phyloP scores from a whole-genome alignment of 305 asterid genomes.

The Fraxinus paxiana region DNA sequence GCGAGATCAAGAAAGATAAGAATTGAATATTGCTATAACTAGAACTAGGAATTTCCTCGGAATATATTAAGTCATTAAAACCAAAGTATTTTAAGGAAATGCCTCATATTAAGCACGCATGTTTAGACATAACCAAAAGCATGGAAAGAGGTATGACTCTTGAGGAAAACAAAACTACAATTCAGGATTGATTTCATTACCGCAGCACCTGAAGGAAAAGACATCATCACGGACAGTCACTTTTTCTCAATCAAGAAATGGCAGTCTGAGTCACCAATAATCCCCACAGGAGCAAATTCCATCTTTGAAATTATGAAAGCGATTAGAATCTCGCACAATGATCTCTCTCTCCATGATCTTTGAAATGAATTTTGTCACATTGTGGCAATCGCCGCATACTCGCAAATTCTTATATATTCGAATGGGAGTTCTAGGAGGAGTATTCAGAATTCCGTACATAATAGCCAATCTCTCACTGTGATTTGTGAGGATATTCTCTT shows the following conservation, averaged over 20 bases:
- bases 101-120: background rate
- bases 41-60: background rate
- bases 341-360: constrained; percentile 31
- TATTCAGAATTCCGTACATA: constrained; percentile 36
- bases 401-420: constrained; percentile 42
- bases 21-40: background rate
- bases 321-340: constrained; percentile 31
- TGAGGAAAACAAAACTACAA: background rate
- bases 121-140: background rate
- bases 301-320: constrained; percentile 35
- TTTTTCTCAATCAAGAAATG: background rate
- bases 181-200: background rate
- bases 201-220: background rate
- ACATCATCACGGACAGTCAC: background rate
- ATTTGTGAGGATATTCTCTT: constrained; percentile 40
- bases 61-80: background rate
- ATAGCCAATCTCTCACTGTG: constrained; percentile 50
- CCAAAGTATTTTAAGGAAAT: background rate
- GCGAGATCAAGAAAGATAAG: background rate
- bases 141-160: background rate
- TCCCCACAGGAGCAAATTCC: constrained; percentile 36
- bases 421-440: constrained; percentile 31
- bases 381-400: constrained; percentile 25
- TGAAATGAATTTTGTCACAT: constrained; percentile 25
- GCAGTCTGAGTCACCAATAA: constrained; percentile 25